Evolutionary conservation across 345 rosid genomes (phyloP), one percentile per base, ranked within the genome.

Genomic region (Rhizophora mangle): DNA sequence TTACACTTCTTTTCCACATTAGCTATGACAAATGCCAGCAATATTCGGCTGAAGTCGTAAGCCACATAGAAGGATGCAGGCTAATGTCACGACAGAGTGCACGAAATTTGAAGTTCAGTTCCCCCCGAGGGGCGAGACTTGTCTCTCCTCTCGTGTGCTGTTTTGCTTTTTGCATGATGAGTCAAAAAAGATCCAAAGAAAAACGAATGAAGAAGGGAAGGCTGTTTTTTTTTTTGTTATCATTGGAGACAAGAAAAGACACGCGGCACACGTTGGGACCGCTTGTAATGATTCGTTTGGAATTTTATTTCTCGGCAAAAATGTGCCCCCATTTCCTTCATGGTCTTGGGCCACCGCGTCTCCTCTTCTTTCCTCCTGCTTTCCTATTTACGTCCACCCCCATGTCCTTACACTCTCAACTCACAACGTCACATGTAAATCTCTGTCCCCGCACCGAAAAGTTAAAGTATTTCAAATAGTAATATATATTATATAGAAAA

Each of bases 221-320:
- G 9, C 10, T 6, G 2, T 7, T 34, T 0, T 6, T 65, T 22
- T 58, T 62, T 47, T 62, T 27, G 43, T 19, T 22, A 21, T 20
- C 6, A 4, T 2, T 19, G 36, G 3, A 62, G 47, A 64, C 56
- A 71, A 58, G 52, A 22, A 5, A 47, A 24, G 74, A 72, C 82
- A 77, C 75, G 82, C 65, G 72, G 70, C 75, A 27, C 46, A 9
- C 46, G 29, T 63, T 49, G 79, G 81, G 81, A 68, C 79, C 74
- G 56, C 27, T 20, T 26, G 59, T 22, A 60, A 80, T 73, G 49
- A 78, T 83, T 63, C 36, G 1, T 24, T 21, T 56, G 37, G 59
- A 47, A 60, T n/a, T 19, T 2, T 10, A 53, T 13, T 7, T 8
- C 22, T 54, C 15, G 3, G 46, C 13, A 11, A 9, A 39, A 9